A percentile compares a stretch with the other conserved stretches of the same genome.
These are phyloP conservation scores for Protomyces inouyei DNA, from an alignment of 1,139 yeast genomes.

Conservation along the genomic window DNA sequence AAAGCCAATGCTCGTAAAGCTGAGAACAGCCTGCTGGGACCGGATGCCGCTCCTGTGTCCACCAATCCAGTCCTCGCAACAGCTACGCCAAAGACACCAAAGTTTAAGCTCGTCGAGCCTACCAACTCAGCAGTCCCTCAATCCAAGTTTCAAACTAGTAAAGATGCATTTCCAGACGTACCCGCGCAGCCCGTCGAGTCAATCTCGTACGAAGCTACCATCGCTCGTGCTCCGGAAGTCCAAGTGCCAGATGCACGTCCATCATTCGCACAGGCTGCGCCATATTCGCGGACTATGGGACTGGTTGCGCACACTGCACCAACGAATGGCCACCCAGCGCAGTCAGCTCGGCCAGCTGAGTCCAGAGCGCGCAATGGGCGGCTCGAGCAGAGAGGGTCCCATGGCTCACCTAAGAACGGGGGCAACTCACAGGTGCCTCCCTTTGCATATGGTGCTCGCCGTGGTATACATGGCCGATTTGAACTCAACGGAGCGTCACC, in stretches of 20 bases:
- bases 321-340: neutral
- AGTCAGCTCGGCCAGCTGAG: neutral
- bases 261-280: neutral
- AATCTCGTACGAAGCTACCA: neutral
- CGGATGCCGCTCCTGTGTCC: too few relatives aligned
- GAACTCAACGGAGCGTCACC: neutral
- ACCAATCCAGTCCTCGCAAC: too few relatives aligned
- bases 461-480: constrained; percentile 17
- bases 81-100: neutral
- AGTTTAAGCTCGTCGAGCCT: neutral
- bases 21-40: too few relatives aligned
- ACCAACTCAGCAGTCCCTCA: neutral
- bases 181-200: neutral
- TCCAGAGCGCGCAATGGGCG: neutral
- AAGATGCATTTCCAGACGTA: neutral
- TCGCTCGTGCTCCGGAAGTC: neutral
- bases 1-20: too few relatives aligned
- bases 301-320: neutral
- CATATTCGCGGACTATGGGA: too few relatives aligned
- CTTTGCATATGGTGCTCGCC: neutral
- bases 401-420: too few relatives aligned
- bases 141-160: neutral
- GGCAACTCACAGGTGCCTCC: neutral
- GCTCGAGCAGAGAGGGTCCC: too few relatives aligned
- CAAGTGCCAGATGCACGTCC: neutral